These are phyloP conservation scores for Trifolium fragiferum DNA, from an alignment of 306 rosid species.

Conservation along the genomic window DNA sequence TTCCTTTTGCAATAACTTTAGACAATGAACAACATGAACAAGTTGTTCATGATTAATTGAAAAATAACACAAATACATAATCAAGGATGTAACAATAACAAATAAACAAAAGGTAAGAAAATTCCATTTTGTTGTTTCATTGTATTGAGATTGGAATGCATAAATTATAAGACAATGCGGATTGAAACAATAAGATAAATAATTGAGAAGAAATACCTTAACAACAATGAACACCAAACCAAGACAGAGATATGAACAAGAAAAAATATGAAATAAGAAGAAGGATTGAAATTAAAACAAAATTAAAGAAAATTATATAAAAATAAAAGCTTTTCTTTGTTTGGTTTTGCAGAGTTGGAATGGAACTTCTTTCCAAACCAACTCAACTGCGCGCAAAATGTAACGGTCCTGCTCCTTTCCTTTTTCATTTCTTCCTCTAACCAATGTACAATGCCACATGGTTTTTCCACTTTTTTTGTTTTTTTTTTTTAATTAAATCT, in stretches of 20 bases:
- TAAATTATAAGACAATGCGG: neutral
- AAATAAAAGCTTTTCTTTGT: neutral
- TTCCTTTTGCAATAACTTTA: constrained; percentile 6
- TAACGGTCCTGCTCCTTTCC: constrained; percentile 36
- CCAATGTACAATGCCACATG: constrained; percentile 45
- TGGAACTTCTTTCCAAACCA: constrained; percentile 52
- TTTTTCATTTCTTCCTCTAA: neutral
- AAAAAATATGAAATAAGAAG: constrained; percentile 13
- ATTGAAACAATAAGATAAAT: constrained; percentile 19
- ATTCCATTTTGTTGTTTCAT: neutral
- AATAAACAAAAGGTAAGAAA: neutral
- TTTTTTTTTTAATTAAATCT: too few species aligned
- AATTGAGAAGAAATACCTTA: constrained; percentile 54
- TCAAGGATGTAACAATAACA: constrained; percentile 5
- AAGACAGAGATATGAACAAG: constrained; percentile 14
- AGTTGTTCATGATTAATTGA: constrained; percentile 4
- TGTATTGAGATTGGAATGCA: neutral
- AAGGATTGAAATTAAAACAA: neutral
- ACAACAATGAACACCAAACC: constrained; percentile 33
- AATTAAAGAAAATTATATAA: neutral
- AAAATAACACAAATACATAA: constrained; percentile 17
- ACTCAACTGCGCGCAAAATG: constrained; percentile 45
- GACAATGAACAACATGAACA: neutral
- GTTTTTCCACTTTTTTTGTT: neutral
- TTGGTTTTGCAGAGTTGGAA: constrained; percentile 48